phyloP scores from a whole-genome alignment of 345 rosid genomes.

The Gossypium mustelinum region DNA sequence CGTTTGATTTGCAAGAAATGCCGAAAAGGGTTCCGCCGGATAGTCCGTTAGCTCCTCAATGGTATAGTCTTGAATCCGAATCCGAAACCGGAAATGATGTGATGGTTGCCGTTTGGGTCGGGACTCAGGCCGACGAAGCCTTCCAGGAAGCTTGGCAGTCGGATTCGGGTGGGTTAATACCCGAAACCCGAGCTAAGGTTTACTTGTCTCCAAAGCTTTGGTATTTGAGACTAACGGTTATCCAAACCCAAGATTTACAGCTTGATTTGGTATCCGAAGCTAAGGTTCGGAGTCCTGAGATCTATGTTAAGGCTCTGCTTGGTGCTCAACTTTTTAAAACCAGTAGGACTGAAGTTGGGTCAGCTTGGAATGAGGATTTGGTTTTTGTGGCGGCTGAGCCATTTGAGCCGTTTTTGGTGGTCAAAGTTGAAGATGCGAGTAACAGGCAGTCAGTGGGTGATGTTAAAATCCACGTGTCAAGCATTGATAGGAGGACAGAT shows the following conservation, averaged over 20 bases:
- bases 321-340: constrained; percentile 87
- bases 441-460: constrained; percentile 56
- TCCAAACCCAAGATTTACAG: constrained; percentile 58
- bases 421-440: constrained; percentile 60
- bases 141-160: constrained; percentile 98
- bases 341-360: constrained; percentile 49
- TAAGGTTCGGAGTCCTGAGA: constrained; percentile 59
- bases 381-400: constrained; percentile 91
- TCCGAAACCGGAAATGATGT: constrained; percentile 64
- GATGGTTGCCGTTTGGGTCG: constrained; percentile 93
- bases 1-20: constrained; percentile 85
- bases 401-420: constrained; percentile 78
- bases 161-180: constrained; percentile 86
- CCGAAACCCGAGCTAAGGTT: constrained; percentile 87
- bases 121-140: constrained; percentile 85
- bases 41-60: constrained; percentile 89
- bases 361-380: constrained; percentile 91
- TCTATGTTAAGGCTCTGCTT: constrained; percentile 75
- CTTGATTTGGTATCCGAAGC: constrained; percentile 6
- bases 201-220: constrained; percentile 90
- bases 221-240: constrained; percentile 94
- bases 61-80: constrained; percentile 82
- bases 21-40: constrained; percentile 87
- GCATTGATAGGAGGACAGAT: constrained; percentile 63
- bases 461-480: constrained; percentile 61